A percentile compares a stretch with the other conserved stretches of the same genome.
Conservation (phyloP, 495 filamentous ascomycete genomes). For the Aspergillus homomorphus region DNA sequence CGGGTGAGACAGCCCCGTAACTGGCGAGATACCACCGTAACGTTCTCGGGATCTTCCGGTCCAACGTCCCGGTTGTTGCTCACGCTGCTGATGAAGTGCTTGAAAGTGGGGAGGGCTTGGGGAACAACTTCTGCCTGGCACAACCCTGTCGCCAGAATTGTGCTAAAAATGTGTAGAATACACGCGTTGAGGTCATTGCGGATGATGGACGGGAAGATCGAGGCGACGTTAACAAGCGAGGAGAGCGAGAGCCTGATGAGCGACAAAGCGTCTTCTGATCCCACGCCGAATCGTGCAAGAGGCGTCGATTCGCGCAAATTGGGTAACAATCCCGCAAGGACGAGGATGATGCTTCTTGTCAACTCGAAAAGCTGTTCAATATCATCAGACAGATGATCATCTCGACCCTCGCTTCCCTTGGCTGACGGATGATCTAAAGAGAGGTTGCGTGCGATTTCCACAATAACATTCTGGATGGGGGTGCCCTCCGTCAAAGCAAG, state of each 20-base stretch:
- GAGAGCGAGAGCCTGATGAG: slow-evolving; percentile 78
- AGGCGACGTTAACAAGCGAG: slow-evolving; percentile 87
- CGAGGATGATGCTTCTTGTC: slow-evolving; percentile 90
- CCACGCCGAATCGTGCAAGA: slow-evolving; percentile 57
- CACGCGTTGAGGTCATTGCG: slow-evolving; percentile 95
- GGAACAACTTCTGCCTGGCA: slow-evolving; percentile 89
- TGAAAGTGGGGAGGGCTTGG: slow-evolving; percentile 86
- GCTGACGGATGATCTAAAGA: slow-evolving; percentile 90
- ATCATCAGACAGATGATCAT: slow-evolving; percentile 83
- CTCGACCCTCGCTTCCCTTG: slow-evolving; percentile 61
- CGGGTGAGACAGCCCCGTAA: slow-evolving; percentile 72
- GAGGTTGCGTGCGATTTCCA: slow-evolving; percentile 86
- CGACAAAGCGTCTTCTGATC: slow-evolving; percentile 73
- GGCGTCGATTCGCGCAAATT: slow-evolving; percentile 77
- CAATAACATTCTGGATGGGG: slow-evolving; percentile 86
- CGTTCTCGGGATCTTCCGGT: slow-evolving; percentile 30
- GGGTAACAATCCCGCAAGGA: slow-evolving; percentile 80
- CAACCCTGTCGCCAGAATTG: slow-evolving; percentile 79
- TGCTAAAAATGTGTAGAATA: slow-evolving; percentile 93
- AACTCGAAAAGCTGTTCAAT: slow-evolving; percentile 98
- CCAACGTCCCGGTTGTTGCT: slow-evolving; percentile 41
- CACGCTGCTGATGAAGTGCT: slow-evolving; percentile 79
- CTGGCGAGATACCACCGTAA: slow-evolving; percentile 46
- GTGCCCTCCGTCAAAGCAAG: slow-evolving; percentile 85
- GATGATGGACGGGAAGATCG: slow-evolving; percentile 94